phyloP scores from a whole-genome alignment of 495 filamentous ascomycete species.

The Cladorrhinum samala region DNA sequence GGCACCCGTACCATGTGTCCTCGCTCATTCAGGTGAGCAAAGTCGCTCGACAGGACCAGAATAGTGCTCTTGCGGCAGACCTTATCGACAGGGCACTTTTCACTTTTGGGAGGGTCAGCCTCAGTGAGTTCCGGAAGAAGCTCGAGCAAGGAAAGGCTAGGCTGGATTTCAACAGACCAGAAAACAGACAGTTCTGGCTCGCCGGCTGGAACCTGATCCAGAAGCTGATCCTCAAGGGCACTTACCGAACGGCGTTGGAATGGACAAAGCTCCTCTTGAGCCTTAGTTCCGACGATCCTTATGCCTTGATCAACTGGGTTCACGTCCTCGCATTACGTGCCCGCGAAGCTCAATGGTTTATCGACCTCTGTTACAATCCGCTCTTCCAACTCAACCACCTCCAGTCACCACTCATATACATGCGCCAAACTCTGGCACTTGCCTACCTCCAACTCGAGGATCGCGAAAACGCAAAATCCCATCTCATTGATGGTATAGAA shows the following conservation, averaged over 20 bases:
- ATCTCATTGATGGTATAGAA: conserved; percentile 59
- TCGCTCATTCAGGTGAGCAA: conserved; percentile 89
- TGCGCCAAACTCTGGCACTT: conserved; percentile 65
- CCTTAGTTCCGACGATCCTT: conserved; percentile 76
- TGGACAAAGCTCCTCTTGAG: conserved; percentile 82
- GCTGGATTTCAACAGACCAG: conserved; percentile 68
- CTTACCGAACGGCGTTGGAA: conserved; percentile 85
- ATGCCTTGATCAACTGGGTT: conserved; percentile 67
- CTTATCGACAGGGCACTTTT: conserved; percentile 89
- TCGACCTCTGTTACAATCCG: conserved; percentile 58
- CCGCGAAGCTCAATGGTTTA: conserved; percentile 65
- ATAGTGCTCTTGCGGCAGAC: conserved; percentile 77
- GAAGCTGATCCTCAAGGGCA: conserved; percentile 82
- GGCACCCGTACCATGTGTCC: conserved; percentile 77
- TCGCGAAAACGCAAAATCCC: conserved; percentile 52
- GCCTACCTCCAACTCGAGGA: conserved; percentile 67
- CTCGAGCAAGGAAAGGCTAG: conserved; percentile 74
- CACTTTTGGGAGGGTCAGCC: conserved; percentile 78
- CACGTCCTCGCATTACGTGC: conserved; percentile 80
- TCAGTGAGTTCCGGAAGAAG: conserved; percentile 68
- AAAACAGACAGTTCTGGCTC: conserved; percentile 91
- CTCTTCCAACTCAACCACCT: conserved; percentile 47
- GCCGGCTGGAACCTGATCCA: conserved; percentile 82
- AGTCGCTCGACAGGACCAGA: conserved; percentile 82
- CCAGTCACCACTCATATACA: conserved; percentile 44